phyloP scores from a whole-genome alignment of 306 rosid species.

The Malus sieversii region DNA sequence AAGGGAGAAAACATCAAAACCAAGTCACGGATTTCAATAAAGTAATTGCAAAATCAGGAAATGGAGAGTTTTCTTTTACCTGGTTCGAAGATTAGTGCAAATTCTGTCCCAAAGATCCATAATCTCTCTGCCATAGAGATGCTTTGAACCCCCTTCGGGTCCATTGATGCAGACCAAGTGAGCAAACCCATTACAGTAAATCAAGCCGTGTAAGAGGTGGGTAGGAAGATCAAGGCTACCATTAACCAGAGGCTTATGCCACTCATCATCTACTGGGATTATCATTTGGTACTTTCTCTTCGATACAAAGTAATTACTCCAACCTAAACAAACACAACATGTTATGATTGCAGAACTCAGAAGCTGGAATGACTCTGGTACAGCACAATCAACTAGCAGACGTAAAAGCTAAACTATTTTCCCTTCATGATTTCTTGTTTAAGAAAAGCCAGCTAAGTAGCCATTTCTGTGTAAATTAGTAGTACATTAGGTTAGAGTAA shows the following conservation, averaged over 20 bases:
- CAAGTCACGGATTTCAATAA: background rate
- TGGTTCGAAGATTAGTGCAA: conserved; percentile 50
- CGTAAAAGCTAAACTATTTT: no score
- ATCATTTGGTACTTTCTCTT: conserved; percentile 74
- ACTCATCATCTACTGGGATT: conserved; percentile 54
- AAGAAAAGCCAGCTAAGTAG: no score
- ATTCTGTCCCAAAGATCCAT: conserved; percentile 90
- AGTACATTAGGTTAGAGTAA: no score
- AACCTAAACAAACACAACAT: conserved; percentile 39
- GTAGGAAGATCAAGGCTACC: conserved; percentile 39
- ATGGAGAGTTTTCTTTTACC: conserved; percentile 27
- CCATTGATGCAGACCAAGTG: conserved; percentile 80
- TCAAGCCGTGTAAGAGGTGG: conserved; percentile 70
- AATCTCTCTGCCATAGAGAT: conserved; percentile 63
- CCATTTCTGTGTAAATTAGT: no score
- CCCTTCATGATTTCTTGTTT: no score
- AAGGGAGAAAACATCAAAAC: background rate
- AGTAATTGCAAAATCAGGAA: background rate
- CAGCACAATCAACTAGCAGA: background rate
- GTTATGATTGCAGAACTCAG: background rate
- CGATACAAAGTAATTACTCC: conserved; percentile 81
- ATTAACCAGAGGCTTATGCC: conserved; percentile 70
- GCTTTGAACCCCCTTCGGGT: conserved; percentile 69
- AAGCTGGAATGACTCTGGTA: background rate
- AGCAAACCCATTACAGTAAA: conserved; percentile 77